phyloP scores from a whole-genome alignment of 148 eudicot species.

The Amaranthus hypochondriacus region DNA sequence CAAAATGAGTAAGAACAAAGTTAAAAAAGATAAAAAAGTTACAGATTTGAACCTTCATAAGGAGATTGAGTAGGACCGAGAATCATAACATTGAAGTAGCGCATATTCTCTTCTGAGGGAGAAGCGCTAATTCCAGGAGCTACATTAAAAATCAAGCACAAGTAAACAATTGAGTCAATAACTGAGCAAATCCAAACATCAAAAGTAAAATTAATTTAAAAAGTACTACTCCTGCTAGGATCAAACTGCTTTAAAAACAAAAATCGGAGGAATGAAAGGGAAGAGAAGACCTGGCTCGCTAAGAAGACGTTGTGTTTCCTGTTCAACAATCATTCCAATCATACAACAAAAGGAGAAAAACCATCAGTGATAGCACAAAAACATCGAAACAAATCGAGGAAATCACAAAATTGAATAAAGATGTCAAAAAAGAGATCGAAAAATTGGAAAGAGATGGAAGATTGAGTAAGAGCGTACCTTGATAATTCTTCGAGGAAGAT shows the following conservation, averaged over 20 bases:
- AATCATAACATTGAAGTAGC: conserved; percentile 91
- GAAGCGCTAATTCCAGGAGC: conserved; percentile 98
- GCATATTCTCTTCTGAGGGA: conserved; percentile 94
- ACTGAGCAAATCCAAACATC: neutral
- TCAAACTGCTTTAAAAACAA: no score
- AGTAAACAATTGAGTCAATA: neutral
- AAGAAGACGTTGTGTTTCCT: conserved; percentile 97
- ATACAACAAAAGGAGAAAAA: neutral
- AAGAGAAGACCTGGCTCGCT: conserved; percentile 70
- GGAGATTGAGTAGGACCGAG: conserved; percentile 97
- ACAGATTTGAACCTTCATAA: conserved; percentile 59
- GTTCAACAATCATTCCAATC: conserved; percentile 2
- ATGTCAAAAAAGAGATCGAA: conserved; percentile 10
- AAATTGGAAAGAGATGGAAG: neutral
- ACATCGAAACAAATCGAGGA: no score
- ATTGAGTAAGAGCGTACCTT: conserved; percentile 16
- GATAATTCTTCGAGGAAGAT: conserved; percentile 35
- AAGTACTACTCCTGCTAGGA: no score
- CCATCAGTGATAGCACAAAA: neutral
- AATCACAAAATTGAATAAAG: neutral
- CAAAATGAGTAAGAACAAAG: neutral
- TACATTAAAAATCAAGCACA: conserved; percentile 28
- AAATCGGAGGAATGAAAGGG: neutral
- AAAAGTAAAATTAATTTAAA: neutral
- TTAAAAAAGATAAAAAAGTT: neutral